phyloP scores from a whole-genome alignment of 805 yeast species.

The Candida mattraensis region DNA sequence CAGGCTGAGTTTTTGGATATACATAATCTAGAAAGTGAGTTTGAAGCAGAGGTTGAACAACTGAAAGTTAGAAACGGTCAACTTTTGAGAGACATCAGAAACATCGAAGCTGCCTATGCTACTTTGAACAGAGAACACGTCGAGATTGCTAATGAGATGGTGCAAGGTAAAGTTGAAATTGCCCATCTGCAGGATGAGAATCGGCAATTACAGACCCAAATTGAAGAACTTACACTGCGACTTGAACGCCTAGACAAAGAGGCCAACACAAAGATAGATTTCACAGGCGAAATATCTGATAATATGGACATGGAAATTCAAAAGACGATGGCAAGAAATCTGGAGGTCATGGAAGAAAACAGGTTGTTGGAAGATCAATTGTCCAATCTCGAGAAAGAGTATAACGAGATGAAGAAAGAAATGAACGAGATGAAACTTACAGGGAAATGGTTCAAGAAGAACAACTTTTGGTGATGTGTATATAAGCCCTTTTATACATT shows the following conservation, averaged over 20 bases:
- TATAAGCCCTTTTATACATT: background rate
- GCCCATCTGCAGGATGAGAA: constrained; percentile 80
- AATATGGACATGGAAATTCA: constrained; percentile 52
- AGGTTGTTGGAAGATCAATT: constrained; percentile 55
- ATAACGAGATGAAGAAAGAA: constrained; percentile 28
- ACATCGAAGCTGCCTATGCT: constrained; percentile 68
- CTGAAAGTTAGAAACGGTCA: constrained; percentile 67
- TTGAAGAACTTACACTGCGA: constrained; percentile 47
- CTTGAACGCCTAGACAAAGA: constrained; percentile 35
- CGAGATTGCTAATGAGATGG: constrained; percentile 83
- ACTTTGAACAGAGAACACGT: constrained; percentile 80
- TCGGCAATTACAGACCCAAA: constrained; percentile 50
- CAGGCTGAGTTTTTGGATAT: constrained; percentile 73
- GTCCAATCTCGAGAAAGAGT: constrained; percentile 38
- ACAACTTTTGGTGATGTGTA: constrained; percentile 29
- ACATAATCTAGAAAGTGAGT: constrained; percentile 63
- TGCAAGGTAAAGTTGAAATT: constrained; percentile 68
- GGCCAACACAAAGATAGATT: constrained; percentile 24
- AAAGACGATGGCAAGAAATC: constrained; percentile 58
- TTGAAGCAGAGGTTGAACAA: constrained; percentile 59
- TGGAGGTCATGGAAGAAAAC: constrained; percentile 66
- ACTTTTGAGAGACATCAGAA: constrained; percentile 68
- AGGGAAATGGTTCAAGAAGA: constrained; percentile 36
- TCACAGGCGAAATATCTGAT: constrained; percentile 31
- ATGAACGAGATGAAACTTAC: constrained; percentile 37